Conservation (phyloP, 2,329 filamentous ascomycete species). For the Ophiostoma sp. region DNA sequence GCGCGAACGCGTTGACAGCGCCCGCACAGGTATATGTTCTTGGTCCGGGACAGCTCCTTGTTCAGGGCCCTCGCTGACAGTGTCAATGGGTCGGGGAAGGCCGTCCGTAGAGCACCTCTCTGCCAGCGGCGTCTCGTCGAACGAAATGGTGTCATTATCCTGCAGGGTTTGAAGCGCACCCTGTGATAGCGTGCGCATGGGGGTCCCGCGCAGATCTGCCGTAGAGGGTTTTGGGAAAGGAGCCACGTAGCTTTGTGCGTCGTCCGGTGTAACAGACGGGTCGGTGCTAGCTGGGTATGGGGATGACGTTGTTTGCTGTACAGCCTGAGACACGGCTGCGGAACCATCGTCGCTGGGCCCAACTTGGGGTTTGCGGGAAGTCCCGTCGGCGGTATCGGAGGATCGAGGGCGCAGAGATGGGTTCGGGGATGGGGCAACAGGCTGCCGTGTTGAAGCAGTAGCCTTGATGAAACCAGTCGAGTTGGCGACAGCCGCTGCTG, state of each 20-base stretch:
- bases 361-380: not conserved
- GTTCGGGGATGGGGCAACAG: not conserved
- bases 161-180: slow-evolving; percentile 22
- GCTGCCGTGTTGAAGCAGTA: not conserved
- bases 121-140: slow-evolving; percentile 28
- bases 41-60: slow-evolving; percentile 22
- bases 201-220: slow-evolving; percentile 14
- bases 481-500: slow-evolving; percentile 13
- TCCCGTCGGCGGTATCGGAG: not conserved
- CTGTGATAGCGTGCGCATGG: slow-evolving; percentile 16
- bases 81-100: slow-evolving; percentile 32
- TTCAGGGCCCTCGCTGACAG: slow-evolving; percentile 26
- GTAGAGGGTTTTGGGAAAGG: not conserved
- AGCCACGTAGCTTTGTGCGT: slow-evolving; percentile 16
- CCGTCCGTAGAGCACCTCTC: slow-evolving; percentile 32
- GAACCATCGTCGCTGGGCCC: slow-evolving; percentile 2
- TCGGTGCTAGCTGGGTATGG: slow-evolving; percentile 14
- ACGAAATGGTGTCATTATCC: slow-evolving; percentile 25
- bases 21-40: slow-evolving; percentile 29
- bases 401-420: not conserved
- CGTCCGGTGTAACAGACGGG: slow-evolving; percentile 19
- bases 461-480: not conserved
- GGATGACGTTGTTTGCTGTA: slow-evolving; percentile 13
- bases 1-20: slow-evolving; percentile 34
- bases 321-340: slow-evolving; percentile 18